phyloP scores from a whole-genome alignment of 1,139 yeast species.

The Hansenula lynferdii region DNA sequence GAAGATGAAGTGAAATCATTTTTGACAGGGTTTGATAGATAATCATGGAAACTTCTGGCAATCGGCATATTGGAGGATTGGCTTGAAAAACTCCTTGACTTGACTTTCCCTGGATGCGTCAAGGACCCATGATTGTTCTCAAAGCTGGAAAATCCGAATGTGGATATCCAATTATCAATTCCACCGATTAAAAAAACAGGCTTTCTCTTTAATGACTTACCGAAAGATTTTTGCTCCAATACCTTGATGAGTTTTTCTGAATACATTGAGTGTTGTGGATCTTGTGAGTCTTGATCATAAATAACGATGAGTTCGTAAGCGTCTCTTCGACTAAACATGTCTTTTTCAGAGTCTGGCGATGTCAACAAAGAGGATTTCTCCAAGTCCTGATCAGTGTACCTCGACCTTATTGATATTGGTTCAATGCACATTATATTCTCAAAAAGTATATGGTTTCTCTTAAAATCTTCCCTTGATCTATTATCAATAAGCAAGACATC shows the following conservation, averaged over 20 bases:
- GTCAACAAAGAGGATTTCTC: slow-evolving; percentile 51
- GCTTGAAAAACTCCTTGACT: slow-evolving; percentile 4
- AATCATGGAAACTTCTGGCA: slow-evolving; percentile 14
- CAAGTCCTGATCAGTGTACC: slow-evolving; percentile 52
- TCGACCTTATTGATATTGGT: slow-evolving; percentile 48
- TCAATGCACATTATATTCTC: slow-evolving; percentile 63
- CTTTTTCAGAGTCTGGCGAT: slow-evolving; percentile 49
- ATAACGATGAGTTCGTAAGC: slow-evolving; percentile 57
- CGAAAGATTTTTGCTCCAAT: slow-evolving; percentile 33
- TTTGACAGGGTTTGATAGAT: slow-evolving; percentile 14
- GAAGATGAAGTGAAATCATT: slow-evolving; percentile 9
- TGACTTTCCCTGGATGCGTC: slow-evolving; percentile 9
- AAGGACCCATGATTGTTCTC: slow-evolving; percentile 18
- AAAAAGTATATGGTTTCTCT: slow-evolving; percentile 53
- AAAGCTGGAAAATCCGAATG: slow-evolving; percentile 22
- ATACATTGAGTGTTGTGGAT: slow-evolving; percentile 2
- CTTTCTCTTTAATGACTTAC: slow-evolving; percentile 42
- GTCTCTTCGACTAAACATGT: slow-evolving; percentile 45
- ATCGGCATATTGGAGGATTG: slow-evolving; percentile 2
- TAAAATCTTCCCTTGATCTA: slow-evolving; percentile 54
- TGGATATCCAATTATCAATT: slow-evolving; percentile 38
- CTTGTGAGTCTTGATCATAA: slow-evolving; percentile 43
- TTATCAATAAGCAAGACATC: slow-evolving; percentile 56
- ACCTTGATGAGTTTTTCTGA: slow-evolving; percentile 30
- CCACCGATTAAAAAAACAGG: slow-evolving; percentile 60